A percentile compares a stretch with the other conserved stretches of the same genome.
Conservation (phyloP, 2,329 filamentous ascomycete genomes). For the Leptodontidium sp. region DNA sequence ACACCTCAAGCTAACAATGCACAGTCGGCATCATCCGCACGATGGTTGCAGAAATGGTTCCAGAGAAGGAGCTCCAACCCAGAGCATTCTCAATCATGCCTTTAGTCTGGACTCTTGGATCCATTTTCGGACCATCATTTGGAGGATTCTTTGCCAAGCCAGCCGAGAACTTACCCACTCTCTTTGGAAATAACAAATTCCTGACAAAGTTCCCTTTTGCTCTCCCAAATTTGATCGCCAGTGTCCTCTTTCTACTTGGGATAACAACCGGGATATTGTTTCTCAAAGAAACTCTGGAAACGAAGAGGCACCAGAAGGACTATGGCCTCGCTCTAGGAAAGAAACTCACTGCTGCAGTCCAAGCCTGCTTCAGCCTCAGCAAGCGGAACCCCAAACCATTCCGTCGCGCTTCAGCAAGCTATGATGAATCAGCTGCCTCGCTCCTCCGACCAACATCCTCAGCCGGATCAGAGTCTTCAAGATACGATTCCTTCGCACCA, state of each 20-base stretch:
- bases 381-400: constrained; percentile 32
- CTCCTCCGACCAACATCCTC: constrained; percentile 54
- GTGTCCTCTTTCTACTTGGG: constrained; percentile 79
- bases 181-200: constrained; percentile 74
- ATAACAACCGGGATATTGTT: constrained; percentile 80
- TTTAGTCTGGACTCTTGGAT: constrained; percentile 86
- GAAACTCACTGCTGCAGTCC: constrained; percentile 59
- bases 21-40: constrained; percentile 88
- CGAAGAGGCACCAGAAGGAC: constrained; percentile 72
- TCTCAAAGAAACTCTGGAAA: constrained; percentile 83
- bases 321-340: constrained; percentile 79
- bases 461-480: constrained; percentile 41
- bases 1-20: constrained; percentile 35
- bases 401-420: constrained; percentile 54
- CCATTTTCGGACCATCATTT: constrained; percentile 86
- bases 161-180: constrained; percentile 72
- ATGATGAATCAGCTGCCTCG: constrained; percentile 64
- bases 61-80: constrained; percentile 85
- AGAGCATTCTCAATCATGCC: constrained; percentile 94
- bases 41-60: constrained; percentile 92
- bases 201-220: constrained; percentile 82
- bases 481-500: constrained; percentile 39
- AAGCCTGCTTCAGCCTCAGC: constrained; percentile 30
- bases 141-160: constrained; percentile 89
- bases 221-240: constrained; percentile 83